phyloP scores from a whole-genome alignment of 1,284 basidiomycete species.

The Clitocybe nebularis region DNA sequence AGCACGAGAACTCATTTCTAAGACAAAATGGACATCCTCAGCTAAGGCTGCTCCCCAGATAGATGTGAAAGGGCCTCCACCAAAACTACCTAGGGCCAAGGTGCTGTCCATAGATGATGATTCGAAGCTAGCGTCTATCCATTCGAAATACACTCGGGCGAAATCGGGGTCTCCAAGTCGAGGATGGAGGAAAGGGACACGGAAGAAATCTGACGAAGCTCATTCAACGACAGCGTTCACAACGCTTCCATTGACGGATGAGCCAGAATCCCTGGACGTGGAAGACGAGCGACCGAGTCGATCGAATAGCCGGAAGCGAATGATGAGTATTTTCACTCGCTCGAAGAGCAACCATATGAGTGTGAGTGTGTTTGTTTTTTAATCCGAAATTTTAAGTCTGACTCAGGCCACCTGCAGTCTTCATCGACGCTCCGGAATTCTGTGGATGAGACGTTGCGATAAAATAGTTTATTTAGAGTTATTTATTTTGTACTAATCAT shows the following conservation, averaged over 20 bases:
- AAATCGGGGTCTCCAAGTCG: constrained; percentile 16
- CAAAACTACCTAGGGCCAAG: constrained; percentile 29
- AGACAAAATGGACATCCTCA: constrained; percentile 63
- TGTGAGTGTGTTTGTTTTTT: neutral
- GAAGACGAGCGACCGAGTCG: constrained; percentile 16
- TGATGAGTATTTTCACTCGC: constrained; percentile 40
- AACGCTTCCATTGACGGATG: constrained; percentile 27
- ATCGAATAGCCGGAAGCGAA: constrained; percentile 24
- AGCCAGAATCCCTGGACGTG: constrained; percentile 28
- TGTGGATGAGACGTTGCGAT: no score
- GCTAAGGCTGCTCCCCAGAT: constrained; percentile 34
- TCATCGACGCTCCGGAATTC: constrained; percentile 10
- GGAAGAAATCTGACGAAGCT: constrained; percentile 21
- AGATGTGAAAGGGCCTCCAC: constrained; percentile 26
- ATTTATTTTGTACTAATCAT: neutral
- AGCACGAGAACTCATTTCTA: constrained; percentile 68
- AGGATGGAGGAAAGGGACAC: constrained; percentile 19
- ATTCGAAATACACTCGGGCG: constrained; percentile 15
- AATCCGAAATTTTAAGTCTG: neutral
- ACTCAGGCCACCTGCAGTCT: constrained; percentile 10
- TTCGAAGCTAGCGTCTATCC: constrained; percentile 19
- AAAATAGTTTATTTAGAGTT: no score
- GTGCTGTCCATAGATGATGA: constrained; percentile 26
- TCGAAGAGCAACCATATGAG: constrained; percentile 11
- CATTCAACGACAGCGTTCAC: constrained; percentile 21